Evolutionary conservation across 768 basidiomycete genomes (phyloP).

Genomic region (Coprinopsis cinerea): DNA sequence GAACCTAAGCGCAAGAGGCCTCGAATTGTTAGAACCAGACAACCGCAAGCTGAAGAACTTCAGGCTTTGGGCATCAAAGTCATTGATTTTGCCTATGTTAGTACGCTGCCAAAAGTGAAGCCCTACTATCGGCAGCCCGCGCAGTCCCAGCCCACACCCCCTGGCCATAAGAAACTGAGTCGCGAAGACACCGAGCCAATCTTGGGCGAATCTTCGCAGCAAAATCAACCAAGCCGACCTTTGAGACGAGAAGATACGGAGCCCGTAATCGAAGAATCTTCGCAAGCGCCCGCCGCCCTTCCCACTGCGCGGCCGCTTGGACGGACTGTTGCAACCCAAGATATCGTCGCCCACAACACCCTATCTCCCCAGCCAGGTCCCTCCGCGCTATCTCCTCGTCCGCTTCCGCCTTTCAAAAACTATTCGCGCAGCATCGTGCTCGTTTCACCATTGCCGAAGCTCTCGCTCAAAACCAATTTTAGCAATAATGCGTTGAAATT

Average conservation of each 20-base stretch:
- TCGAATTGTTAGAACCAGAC: slow-evolving; percentile 12
- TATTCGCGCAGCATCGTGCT: too few relatives aligned
- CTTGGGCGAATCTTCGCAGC: not conserved
- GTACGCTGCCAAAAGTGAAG: slow-evolving; percentile 51
- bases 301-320: too few relatives aligned
- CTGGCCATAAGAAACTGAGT: not conserved
- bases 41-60: slow-evolving; percentile 19
- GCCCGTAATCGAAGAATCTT: not conserved
- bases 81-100: slow-evolving; percentile 68
- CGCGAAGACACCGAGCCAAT: slow-evolving; percentile 1
- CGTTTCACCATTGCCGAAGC: too few relatives aligned
- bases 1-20: not conserved
- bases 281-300: too few relatives aligned
- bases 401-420: too few relatives aligned
- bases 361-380: too few relatives aligned
- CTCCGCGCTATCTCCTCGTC: too few relatives aligned
- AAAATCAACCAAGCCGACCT: slow-evolving; percentile 1
- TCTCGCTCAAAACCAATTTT: too few relatives aligned
- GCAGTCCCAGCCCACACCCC: slow-evolving; percentile 1
- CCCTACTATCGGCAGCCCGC: not conserved
- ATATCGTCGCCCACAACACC: too few relatives aligned
- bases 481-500: too few relatives aligned
- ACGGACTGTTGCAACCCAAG: too few relatives aligned
- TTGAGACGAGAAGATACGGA: not conserved
- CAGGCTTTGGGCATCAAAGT: slow-evolving; percentile 36